phyloP scores from a whole-genome alignment of 1,284 basidiomycete species.

The Puccinia novopanici region DNA sequence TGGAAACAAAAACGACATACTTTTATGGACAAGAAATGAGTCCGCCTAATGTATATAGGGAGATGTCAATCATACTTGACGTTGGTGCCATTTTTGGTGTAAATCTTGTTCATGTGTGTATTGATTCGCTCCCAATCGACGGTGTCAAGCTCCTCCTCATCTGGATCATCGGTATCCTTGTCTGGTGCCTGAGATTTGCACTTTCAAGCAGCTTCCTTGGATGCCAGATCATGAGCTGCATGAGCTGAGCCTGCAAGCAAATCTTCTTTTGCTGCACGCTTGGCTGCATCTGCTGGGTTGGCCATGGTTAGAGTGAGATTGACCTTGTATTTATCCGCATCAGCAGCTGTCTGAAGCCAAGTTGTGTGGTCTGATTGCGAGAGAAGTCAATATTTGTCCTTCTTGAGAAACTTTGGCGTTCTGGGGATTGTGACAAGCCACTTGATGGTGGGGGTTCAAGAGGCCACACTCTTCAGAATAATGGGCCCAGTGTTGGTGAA shows the following conservation, averaged over 20 bases:
- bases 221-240: background rate
- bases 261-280: background rate
- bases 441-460: background rate
- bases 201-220: background rate
- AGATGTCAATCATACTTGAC: background rate
- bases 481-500: background rate
- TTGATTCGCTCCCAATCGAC: too few relatives aligned
- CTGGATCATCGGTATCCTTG: background rate
- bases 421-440: background rate
- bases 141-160: background rate
- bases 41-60: too few relatives aligned
- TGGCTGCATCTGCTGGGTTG: background rate
- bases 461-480: background rate
- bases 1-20: too few relatives aligned
- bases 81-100: background rate
- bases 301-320: background rate
- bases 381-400: background rate
- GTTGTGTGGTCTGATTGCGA: background rate
- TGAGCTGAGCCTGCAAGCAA: background rate
- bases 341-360: background rate
- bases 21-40: too few relatives aligned
- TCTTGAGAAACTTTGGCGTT: background rate
- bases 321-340: background rate
- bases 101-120: background rate
- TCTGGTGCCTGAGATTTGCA: background rate